A percentile compares a stretch with the other conserved stretches of the same genome.
Conservation (phyloP, 2,329 filamentous ascomycete species). For the Penicillium sp. region DNA sequence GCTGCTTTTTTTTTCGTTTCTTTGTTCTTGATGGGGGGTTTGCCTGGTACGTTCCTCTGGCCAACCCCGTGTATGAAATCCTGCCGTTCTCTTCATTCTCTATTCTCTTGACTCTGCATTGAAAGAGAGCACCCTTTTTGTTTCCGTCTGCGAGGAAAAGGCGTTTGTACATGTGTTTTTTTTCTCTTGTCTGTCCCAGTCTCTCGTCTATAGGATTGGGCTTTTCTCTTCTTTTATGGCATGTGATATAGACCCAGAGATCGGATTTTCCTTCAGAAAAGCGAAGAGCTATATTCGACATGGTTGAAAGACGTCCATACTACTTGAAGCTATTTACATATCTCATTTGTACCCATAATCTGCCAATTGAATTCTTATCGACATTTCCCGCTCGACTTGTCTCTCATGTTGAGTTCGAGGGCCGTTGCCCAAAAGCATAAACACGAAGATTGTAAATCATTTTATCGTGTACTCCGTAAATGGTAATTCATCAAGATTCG, state of each 20-base stretch:
- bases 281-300: not conserved
- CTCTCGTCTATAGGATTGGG: conserved; percentile 17
- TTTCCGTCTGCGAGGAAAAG: conserved; percentile 17
- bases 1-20: no score
- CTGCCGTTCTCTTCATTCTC: conserved; percentile 14
- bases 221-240: conserved; percentile 4
- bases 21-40: not conserved
- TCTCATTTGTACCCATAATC: no score
- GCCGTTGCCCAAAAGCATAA: no score
- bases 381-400: no score
- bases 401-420: no score
- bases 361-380: no score
- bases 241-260: conserved; percentile 14
- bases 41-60: conserved; percentile 29
- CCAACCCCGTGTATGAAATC: conserved; percentile 24
- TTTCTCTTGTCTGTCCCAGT: conserved; percentile 5
- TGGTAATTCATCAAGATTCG: not conserved
- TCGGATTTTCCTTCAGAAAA: conserved; percentile 1
- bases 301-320: not conserved
- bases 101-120: conserved; percentile 23
- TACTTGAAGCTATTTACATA: not conserved
- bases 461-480: not conserved
- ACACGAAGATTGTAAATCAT: not conserved
- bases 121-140: conserved; percentile 16
- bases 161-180: conserved; percentile 32